Conservation (phyloP, 768 basidiomycete species). For the Tephrocybe sp. region DNA sequence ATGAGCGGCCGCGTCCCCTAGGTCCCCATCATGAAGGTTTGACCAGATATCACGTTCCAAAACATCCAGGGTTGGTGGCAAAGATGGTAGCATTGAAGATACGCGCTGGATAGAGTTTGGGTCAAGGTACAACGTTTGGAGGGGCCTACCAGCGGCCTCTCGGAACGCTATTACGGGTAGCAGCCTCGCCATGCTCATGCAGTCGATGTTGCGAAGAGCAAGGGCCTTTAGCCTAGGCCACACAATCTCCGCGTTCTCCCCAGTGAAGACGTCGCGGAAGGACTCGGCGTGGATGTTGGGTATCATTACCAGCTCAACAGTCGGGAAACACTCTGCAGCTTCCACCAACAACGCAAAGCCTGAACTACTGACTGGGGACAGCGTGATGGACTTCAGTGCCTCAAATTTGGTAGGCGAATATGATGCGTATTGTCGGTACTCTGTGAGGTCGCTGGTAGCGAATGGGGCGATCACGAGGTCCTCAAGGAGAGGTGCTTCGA, state of each 20-base stretch:
- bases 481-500: neutral
- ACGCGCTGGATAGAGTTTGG: constrained; percentile 9
- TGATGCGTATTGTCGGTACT: constrained; percentile 7
- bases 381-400: constrained; percentile 12
- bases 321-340: constrained; percentile 16
- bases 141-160: constrained; percentile 7
- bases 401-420: constrained; percentile 12
- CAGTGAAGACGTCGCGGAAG: constrained; percentile 12
- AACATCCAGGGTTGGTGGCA: constrained; percentile 6
- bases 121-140: constrained; percentile 16
- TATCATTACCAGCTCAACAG: constrained; percentile 14
- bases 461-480: constrained; percentile 6
- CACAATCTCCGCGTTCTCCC: neutral
- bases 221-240: constrained; percentile 14
- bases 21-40: constrained; percentile 8
- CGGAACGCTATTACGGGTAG: constrained; percentile 8
- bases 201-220: constrained; percentile 17
- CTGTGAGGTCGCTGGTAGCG: constrained; percentile 12
- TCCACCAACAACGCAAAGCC: constrained; percentile 10
- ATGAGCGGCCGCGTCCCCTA: constrained; percentile 12
- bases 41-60: constrained; percentile 17
- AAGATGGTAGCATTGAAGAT: constrained; percentile 2
- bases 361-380: constrained; percentile 12
- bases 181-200: constrained; percentile 8
- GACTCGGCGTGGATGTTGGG: constrained; percentile 15